phyloP scores from a whole-genome alignment of 176 grass and related monocot species.

The Zea mays region Zm-B73-REFERENCE-NAM-5.0 NC_050099.1:121448501-121449000 shows the following conservation, averaged over 20 bases:
- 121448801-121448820: conserved; percentile 25
- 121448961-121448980: neutral
- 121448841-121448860: conserved; percentile 12
- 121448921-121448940: conserved; percentile 9
- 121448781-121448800: conserved; percentile 59
- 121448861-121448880: conserved; percentile 31
- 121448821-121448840: neutral
- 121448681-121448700: conserved; percentile 78
- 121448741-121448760: conserved; percentile 62
- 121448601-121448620: conserved; percentile 84
- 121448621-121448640: conserved; percentile 81
- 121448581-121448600: conserved; percentile 77
- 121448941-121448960: conserved; percentile 25
- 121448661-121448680: conserved; percentile 71
- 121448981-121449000: conserved; percentile 59
- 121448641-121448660: conserved; percentile 70
- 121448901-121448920: neutral
- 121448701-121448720: conserved; percentile 84
- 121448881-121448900: neutral
- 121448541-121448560: conserved; percentile 83
- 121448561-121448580: conserved; percentile 57
- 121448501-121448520: conserved; percentile 23
- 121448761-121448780: conserved; percentile 76
- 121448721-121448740: conserved; percentile 75
- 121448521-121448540: conserved; percentile 58